Percentiles rank a stretch among this genome's conserved stretches.
phyloP scores from a whole-genome alignment of 768 basidiomycete species.

The Phallus indusiatus region DNA sequence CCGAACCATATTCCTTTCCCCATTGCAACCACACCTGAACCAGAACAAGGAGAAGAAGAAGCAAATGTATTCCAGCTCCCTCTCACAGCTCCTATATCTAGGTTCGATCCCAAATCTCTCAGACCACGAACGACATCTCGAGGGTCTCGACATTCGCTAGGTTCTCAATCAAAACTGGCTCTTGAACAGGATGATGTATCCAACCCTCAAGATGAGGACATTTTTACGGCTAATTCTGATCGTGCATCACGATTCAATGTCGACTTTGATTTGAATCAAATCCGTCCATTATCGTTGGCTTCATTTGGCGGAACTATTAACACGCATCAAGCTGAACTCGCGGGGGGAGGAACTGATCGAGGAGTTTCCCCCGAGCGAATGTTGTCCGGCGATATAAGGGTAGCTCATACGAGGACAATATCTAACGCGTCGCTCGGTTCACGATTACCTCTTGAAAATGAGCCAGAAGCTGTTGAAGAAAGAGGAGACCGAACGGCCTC shows the following conservation, averaged over 20 bases:
- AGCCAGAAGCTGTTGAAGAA: slow-evolving; percentile 24
- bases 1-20: slow-evolving; percentile 59
- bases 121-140: slow-evolving; percentile 43
- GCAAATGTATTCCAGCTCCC: slow-evolving; percentile 26
- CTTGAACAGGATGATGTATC: neutral
- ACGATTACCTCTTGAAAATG: slow-evolving; percentile 50
- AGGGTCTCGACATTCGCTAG: slow-evolving; percentile 18
- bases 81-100: slow-evolving; percentile 22
- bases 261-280: slow-evolving; percentile 17
- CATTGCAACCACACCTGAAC: slow-evolving; percentile 34
- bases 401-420: slow-evolving; percentile 33
- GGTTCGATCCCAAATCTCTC: slow-evolving; percentile 16
- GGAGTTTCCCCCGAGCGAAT: slow-evolving; percentile 49
- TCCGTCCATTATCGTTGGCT: slow-evolving; percentile 3
- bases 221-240: slow-evolving; percentile 26
- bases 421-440: slow-evolving; percentile 50
- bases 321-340: slow-evolving; percentile 30
- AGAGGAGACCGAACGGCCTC: slow-evolving; percentile 33
- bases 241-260: slow-evolving; percentile 36
- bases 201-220: slow-evolving; percentile 21
- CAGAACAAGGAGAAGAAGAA: slow-evolving; percentile 12
- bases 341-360: slow-evolving; percentile 50
- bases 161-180: neutral
- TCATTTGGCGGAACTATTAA: slow-evolving; percentile 26
- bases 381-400: slow-evolving; percentile 79